Base-by-base conservation (phyloP, 176 grass and related monocot species). In the Microstegium vimineum region DNA sequence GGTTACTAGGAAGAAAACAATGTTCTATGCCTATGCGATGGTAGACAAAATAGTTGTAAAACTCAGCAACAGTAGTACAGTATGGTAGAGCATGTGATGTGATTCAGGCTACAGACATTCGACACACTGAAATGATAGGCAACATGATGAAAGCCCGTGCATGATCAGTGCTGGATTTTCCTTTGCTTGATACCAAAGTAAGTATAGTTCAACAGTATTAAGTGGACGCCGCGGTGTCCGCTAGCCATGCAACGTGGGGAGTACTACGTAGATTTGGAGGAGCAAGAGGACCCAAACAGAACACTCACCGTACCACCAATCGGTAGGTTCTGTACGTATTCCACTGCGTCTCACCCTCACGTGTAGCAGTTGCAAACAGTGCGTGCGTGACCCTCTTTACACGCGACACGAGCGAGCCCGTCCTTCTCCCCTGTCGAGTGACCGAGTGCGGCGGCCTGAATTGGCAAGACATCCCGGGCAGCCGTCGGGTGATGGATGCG, bases 121-220 rank as follows among this genome's bases (percentile, higher is more conserved):
- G 22, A 2, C 2, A 2, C 2, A n/a, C 6, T 26, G 75, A 42
- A 74, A 59, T 49, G 71, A 23, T 56, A 37, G 28, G 79, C 49
- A 70, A 1, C 62, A 66, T 62, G 3, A 74, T 75, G 40, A 22
- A 26, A 25, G 70, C 8, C 9, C 56, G 2, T 27, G 13, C 42
- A 75, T 83, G 46, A 75, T 80, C 33, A 61, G 76, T 22, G 6
- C 5, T 33, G 14, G 26, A 54, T 71, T 70, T 70, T 42, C 65
- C 63, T 76, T 85, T 85, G 87, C 82, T 85, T 89, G 77, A 71
- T 32, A 34, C 5, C 41, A 42, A 76, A 81, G 82, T 28, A 51
- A 81, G 82, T 52, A 62, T 89, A 36, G 20, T 9, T 14, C 45
- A 28, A 38, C 12, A n/a, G 36, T 54, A 80, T 69, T 26, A 56